Base-by-base conservation (phyloP, 495 filamentous ascomycete genomes). In the Patellaria atrata region DNA sequence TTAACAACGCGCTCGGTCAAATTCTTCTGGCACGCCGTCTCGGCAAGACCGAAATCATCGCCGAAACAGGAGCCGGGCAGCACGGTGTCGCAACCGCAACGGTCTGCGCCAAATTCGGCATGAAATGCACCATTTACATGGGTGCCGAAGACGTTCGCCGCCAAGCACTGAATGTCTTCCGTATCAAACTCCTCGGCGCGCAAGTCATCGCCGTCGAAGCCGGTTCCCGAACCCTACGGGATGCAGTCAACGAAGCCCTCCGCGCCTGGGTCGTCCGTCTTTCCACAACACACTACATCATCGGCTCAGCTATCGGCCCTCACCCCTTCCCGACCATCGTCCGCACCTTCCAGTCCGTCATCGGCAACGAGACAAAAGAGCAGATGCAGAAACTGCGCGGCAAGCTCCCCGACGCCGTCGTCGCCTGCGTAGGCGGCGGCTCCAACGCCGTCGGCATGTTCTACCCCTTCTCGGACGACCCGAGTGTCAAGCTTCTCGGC, bases 291-390 rank as follows among this genome's bases (percentile, higher is more conserved):
- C 86, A 94, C 57, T 94, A 94, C 67, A 85, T 93, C 57, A 89
- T 94, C 45, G 86, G 86, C 17, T 89, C 82, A 8, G 86, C 86
- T 20, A 94, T 94, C 48, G 86, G 86, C 0, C 86, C 86, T 9
- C 86, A 94, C 44, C 86, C 86, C 3, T 94, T 91, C 73, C 86
- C 86, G 1, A 93, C 83, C 34, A 94, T 94, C 40, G 86, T 94
- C 7, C 75, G 86, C 27, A 93, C 84, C 0, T 93, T 94, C 72
- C 86, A 94, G 60, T 82, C 74, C 6, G 75, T 94, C 37, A 93
- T 94, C 37, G 86, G 86, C 9, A 73, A 76, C 41, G 89, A 97
- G 61, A 94, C 91, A 27, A 89, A 85, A 58, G 62, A 73, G 32
- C 91, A 97, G 60, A 78, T 94, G 69, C 61, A 71, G 23, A 70